Conservation (phyloP, 208 protist genomes). For the Trypanosoma platydactyli region DNA sequence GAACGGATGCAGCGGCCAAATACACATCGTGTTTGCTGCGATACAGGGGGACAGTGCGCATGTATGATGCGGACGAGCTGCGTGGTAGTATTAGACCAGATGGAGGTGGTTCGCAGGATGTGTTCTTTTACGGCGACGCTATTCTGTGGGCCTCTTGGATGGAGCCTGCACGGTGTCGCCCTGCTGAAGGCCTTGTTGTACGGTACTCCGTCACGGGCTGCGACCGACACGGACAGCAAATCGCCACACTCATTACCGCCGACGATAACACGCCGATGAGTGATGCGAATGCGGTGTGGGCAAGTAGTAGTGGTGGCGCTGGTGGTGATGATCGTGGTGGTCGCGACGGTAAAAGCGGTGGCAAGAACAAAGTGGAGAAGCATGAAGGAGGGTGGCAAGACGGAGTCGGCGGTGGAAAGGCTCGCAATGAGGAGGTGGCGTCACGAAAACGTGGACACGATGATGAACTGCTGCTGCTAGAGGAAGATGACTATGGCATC, state of each 20-base stretch:
- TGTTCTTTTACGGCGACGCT: constrained; percentile 54
- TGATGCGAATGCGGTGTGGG: constrained; percentile 48
- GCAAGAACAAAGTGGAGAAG: constrained; percentile 18
- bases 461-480: constrained; percentile 59
- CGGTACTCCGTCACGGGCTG: constrained; percentile 55
- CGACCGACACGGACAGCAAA: constrained; percentile 53
- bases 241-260: constrained; percentile 72
- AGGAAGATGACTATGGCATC: constrained; percentile 31
- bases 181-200: constrained; percentile 41
- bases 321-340: constrained; percentile 19
- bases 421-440: constrained; percentile 19
- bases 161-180: constrained; percentile 19
- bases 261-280: constrained; percentile 46
- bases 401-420: constrained; percentile 11
- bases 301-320: constrained; percentile 1
- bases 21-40: constrained; percentile 29
- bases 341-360: constrained; percentile 2
- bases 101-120: constrained; percentile 31
- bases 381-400: constrained; percentile 17
- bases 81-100: constrained; percentile 72
- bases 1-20: neutral
- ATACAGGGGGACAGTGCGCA: constrained; percentile 59
- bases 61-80: constrained; percentile 64
- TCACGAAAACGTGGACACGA: constrained; percentile 43
- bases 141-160: constrained; percentile 56